Conservation (phyloP, 495 filamentous ascomycete genomes). For the Neurospora terricola region DNA sequence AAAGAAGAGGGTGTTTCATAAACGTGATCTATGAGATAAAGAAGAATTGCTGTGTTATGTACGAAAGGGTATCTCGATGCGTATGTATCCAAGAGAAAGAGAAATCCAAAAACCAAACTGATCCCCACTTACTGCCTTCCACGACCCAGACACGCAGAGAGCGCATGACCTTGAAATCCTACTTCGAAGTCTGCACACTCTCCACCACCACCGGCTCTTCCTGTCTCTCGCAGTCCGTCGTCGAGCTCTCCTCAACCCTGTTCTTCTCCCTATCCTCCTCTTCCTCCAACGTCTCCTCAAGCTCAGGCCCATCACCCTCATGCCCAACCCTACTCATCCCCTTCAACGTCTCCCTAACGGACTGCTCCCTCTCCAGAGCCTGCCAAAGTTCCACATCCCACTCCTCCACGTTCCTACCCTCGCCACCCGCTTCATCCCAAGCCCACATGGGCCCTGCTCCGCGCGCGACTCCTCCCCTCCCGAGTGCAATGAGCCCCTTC, state of each 20-base stretch:
- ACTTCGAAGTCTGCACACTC: background rate
- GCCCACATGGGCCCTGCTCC: background rate
- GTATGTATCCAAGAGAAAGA: background rate
- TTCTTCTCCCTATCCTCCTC: slow-evolving; percentile 1
- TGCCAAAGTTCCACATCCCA: slow-evolving; percentile 40
- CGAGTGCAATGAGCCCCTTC: slow-evolving; percentile 52
- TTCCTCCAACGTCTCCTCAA: background rate
- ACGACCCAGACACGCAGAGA: background rate
- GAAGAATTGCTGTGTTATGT: background rate
- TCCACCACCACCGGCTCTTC: background rate
- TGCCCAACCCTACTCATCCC: slow-evolving; percentile 18
- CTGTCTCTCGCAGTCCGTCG: background rate
- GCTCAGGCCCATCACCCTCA: background rate
- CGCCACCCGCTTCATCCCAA: slow-evolving; percentile 12
- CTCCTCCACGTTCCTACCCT: slow-evolving; percentile 26
- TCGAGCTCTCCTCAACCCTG: background rate
- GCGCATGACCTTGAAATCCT: background rate
- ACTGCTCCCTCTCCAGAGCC: slow-evolving; percentile 32
- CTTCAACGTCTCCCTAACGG: slow-evolving; percentile 18
- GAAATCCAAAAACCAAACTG: background rate
- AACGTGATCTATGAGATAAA: background rate
- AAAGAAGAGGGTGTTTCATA: background rate
- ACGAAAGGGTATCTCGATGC: background rate
- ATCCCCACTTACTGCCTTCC: background rate
- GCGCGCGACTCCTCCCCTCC: slow-evolving; percentile 2